phyloP scores from a whole-genome alignment of 202 grass and related monocot species.

The Elaeis oleifera region DNA sequence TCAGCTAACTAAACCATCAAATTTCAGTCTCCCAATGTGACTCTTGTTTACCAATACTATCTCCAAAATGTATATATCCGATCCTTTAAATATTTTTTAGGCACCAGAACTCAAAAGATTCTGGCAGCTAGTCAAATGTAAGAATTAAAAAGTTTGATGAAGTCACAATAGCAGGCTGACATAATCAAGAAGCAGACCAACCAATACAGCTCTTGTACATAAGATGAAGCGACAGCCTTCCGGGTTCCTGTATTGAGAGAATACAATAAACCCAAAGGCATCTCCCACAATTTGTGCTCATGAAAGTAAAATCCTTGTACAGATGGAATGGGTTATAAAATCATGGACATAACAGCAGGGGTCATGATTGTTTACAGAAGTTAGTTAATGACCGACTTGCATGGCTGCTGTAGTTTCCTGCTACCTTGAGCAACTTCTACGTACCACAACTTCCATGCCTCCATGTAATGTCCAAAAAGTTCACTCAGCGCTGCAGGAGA shows the following conservation, averaged over 20 bases:
- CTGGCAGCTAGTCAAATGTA: no score
- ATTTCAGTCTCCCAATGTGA: no score
- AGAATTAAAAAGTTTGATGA: no score
- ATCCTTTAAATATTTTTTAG: no score
- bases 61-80: no score
- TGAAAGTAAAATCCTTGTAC: conserved; percentile 22
- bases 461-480: conserved; percentile 75
- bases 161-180: no score
- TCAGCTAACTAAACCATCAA: no score
- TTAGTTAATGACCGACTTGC: conserved; percentile 16
- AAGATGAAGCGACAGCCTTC: conserved; percentile 1
- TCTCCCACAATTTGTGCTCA: conserved; percentile 1
- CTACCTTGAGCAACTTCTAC: conserved; percentile 33
- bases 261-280: conserved; percentile 39
- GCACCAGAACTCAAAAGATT: no score
- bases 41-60: no score
- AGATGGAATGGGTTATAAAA: conserved; percentile 1
- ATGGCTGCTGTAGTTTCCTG: conserved; percentile 13
- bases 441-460: conserved; percentile 89
- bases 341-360: conserved; percentile 15
- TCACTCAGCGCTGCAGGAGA: conserved; percentile 54
- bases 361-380: conserved; percentile 24
- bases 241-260: conserved; percentile 34
- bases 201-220: no score
- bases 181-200: no score